A percentile compares a stretch with the other conserved stretches of the same genome.
phyloP scores from a whole-genome alignment of 1,139 yeast genomes.

The Eremothecium cymbalariae region DNA sequence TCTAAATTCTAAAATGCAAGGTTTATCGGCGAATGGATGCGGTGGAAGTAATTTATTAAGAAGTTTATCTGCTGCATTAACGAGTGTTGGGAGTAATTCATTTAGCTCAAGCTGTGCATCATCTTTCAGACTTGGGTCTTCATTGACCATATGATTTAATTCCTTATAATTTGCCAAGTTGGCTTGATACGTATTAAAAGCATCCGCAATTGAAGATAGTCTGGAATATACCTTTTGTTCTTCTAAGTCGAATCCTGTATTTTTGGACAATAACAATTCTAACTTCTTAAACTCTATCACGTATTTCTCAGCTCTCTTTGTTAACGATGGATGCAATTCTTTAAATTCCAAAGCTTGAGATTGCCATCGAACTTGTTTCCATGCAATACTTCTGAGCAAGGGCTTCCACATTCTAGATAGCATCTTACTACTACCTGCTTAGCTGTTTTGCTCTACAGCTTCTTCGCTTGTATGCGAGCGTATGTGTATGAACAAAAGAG shows the following conservation, averaged over 20 bases:
- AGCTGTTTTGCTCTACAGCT: background rate
- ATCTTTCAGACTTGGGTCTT: constrained; percentile 32
- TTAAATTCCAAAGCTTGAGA: constrained; percentile 21
- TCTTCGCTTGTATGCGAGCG: constrained; percentile 3
- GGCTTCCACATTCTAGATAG: constrained; percentile 2
- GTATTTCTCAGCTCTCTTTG: constrained; percentile 52
- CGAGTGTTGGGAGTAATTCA: constrained; percentile 27
- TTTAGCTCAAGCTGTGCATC: constrained; percentile 35
- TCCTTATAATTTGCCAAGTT: constrained; percentile 34
- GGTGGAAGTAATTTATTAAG: constrained; percentile 62
- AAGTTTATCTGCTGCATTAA: constrained; percentile 38
- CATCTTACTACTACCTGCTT: constrained; percentile 1
- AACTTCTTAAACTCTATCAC: constrained; percentile 43
- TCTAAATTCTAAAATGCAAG: constrained; percentile 75
- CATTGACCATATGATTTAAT: constrained; percentile 32
- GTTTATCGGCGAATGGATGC: constrained; percentile 65
- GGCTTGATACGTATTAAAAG: constrained; percentile 41
- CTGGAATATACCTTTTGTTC: constrained; percentile 51
- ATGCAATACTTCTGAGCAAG: background rate
- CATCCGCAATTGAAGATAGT: constrained; percentile 46
- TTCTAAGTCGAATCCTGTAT: constrained; percentile 46
- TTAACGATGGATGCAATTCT: constrained; percentile 51
- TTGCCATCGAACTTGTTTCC: constrained; percentile 6
- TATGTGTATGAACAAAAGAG: background rate
- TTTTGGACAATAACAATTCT: constrained; percentile 40